Base-by-base conservation (phyloP, 2,329 filamentous ascomycete species). In the Diaporthe aspalathi region DNA sequence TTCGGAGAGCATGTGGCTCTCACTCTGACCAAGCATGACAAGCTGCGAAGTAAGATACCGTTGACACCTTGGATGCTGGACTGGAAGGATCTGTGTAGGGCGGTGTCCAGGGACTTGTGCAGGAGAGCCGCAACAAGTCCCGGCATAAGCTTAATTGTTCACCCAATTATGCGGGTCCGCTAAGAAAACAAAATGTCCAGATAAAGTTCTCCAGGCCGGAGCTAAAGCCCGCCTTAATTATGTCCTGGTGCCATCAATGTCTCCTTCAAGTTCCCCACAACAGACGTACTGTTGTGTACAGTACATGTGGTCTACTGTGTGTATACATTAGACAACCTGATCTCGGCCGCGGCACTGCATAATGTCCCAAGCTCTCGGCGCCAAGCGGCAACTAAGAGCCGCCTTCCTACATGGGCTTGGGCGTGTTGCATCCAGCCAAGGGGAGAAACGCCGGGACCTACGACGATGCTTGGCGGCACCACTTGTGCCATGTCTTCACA, bases 281-380 rank as follows among this genome's bases (percentile, higher is more conserved):
- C 29, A 29, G 20, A 56, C 29, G 20, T 24, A 14, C 5, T 11
- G n/a, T 40, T 32, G 8, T 32, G 32, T 32, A 32, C 5, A 32
- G 5, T 5, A 32, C 32, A 32, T 32, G 5, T 35, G 32, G 5
- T 35, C 9, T 3, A 49, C n/a, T 50, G n/a, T 24, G n/a, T 24
- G 47, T 5, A 49, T 50, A 7, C 5, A 24, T 14, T 22, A 29
- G 32, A 7, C 43, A 24, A 38, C 35, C 29, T 20, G 50, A 20
- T 50, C 2, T 50, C 60, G 27, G 60, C 12, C 12, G 2, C 20
- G 60, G 60, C 60, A 65, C 29, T 65, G 60, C 60, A 65, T 65
- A 35, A 65, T 35, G 43, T 49, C 45, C 67, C 53, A 69, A 62
- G 43, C 47, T 32, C 67, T 69, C 43, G 67, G 67, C 67, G 67